phyloP scores from a whole-genome alignment of 2,329 filamentous ascomycete species.

The Aspergillus sclerotialis region DNA sequence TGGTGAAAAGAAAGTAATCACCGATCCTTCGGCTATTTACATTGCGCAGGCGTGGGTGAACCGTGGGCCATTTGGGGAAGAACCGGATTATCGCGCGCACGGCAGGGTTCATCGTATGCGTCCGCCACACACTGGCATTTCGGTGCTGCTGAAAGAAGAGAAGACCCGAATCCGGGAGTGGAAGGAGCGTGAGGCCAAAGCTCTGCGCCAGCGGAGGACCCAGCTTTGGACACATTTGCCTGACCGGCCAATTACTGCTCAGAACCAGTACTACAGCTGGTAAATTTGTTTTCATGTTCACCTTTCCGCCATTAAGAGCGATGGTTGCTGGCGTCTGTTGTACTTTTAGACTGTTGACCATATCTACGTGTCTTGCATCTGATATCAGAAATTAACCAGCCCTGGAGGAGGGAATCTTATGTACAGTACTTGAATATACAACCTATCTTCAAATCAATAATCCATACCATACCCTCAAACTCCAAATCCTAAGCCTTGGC shows the following conservation, averaged over 20 bases:
- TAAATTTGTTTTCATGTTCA: slow-evolving; percentile 38
- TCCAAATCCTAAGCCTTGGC: not conserved
- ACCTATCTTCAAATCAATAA: not conserved
- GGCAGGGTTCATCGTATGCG: slow-evolving; percentile 62
- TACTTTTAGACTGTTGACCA: not conserved
- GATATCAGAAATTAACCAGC: slow-evolving; percentile 2
- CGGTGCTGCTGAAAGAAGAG: slow-evolving; percentile 85
- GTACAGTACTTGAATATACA: slow-evolving; percentile 12
- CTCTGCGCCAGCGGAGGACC: slow-evolving; percentile 64
- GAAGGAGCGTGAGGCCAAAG: slow-evolving; percentile 69
- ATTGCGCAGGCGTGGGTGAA: slow-evolving; percentile 91
- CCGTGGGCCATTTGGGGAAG: slow-evolving; percentile 57
- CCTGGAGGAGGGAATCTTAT: too few species aligned
- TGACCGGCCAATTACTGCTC: slow-evolving; percentile 73
- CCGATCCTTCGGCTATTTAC: slow-evolving; percentile 76
- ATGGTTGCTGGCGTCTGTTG: slow-evolving; percentile 1
- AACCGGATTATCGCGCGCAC: slow-evolving; percentile 66
- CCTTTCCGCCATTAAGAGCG: slow-evolving; percentile 3
- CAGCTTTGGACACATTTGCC: slow-evolving; percentile 85
- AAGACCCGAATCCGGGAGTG: slow-evolving; percentile 76
- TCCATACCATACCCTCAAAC: not conserved
- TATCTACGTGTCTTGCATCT: not conserved
- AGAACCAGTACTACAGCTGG: slow-evolving; percentile 90
- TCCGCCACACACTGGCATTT: slow-evolving; percentile 68
- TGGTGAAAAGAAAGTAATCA: slow-evolving; percentile 63